Conservation (phyloP, 192 early-diverging fungal species). For the Haplosporangium gracile region DNA sequence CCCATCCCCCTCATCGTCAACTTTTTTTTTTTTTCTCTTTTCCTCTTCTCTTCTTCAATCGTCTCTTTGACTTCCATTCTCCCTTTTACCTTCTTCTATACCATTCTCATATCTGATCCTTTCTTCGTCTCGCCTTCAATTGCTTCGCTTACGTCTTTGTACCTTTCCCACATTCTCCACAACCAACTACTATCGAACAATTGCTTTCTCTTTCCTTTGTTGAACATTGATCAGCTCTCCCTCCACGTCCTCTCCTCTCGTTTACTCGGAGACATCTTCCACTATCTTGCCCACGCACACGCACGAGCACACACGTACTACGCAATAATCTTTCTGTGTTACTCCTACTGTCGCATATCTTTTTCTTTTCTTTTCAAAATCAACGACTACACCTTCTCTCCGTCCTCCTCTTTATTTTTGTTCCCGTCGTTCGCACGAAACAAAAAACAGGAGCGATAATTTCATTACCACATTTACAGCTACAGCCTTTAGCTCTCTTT, state of each 20-base stretch:
- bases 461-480: constrained; percentile 4
- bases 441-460: background rate
- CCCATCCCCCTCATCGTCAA: background rate
- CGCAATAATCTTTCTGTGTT: background rate
- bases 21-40: background rate
- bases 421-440: background rate
- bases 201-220: background rate
- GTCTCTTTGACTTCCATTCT: background rate
- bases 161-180: background rate
- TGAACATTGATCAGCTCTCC: background rate
- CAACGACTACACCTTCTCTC: background rate
- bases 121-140: background rate
- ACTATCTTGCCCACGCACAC: background rate
- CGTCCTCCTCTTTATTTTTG: background rate
- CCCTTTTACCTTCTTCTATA: background rate
- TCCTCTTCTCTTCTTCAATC: background rate
- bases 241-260: background rate
- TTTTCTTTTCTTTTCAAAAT: background rate
- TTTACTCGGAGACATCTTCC: background rate
- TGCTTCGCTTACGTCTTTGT: background rate
- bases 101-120: background rate
- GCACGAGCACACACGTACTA: too few relatives aligned
- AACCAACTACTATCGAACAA: too few relatives aligned
- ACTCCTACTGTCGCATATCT: background rate
- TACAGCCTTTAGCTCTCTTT: background rate